Evolutionary conservation across 2,329 filamentous ascomycete genomes (phyloP).

Genomic region (Cladosporium cucumerinum): DNA sequence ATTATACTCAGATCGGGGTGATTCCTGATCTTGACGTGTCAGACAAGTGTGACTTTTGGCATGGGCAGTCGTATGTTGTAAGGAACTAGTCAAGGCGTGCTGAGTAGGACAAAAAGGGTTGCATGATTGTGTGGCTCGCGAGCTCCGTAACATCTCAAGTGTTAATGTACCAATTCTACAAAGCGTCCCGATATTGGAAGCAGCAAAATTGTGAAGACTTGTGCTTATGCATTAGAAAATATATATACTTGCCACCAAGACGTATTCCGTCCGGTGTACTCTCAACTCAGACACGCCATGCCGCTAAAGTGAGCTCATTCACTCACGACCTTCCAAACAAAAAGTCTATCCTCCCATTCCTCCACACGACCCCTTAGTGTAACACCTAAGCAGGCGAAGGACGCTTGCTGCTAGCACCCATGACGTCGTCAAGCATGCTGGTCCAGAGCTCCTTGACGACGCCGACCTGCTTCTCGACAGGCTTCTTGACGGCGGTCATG

Average conservation of each 20-base stretch:
- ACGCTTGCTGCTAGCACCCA: slow-evolving; percentile 22
- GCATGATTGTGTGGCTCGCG: too few relatives aligned
- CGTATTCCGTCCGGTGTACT: not conserved
- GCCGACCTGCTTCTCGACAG: slow-evolving; percentile 39
- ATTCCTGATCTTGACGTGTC: slow-evolving; percentile 23
- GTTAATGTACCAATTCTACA: too few relatives aligned
- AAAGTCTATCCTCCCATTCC: not conserved
- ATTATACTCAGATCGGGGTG: slow-evolving; percentile 25
- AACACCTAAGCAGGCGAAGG: not conserved
- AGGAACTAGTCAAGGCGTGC: slow-evolving; percentile 17
- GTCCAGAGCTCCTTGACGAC: slow-evolving; percentile 44
- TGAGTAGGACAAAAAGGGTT: too few relatives aligned
- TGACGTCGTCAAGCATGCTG: slow-evolving; percentile 50
- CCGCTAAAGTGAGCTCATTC: not conserved
- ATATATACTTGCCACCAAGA: not conserved
- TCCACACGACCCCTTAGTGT: not conserved
- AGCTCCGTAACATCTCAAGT: too few relatives aligned
- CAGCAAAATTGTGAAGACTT: not conserved
- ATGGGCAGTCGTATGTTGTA: slow-evolving; percentile 25
- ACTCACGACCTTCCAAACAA: not conserved
- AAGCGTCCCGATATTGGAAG: too few relatives aligned
- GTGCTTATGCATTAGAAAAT: not conserved
- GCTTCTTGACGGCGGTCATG: slow-evolving; percentile 41
- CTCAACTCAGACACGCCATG: not conserved
- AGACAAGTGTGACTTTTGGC: slow-evolving; percentile 26